phyloP scores from a whole-genome alignment of 257 asterid genomes.

The Dorcoceras hygrometricum region DNA sequence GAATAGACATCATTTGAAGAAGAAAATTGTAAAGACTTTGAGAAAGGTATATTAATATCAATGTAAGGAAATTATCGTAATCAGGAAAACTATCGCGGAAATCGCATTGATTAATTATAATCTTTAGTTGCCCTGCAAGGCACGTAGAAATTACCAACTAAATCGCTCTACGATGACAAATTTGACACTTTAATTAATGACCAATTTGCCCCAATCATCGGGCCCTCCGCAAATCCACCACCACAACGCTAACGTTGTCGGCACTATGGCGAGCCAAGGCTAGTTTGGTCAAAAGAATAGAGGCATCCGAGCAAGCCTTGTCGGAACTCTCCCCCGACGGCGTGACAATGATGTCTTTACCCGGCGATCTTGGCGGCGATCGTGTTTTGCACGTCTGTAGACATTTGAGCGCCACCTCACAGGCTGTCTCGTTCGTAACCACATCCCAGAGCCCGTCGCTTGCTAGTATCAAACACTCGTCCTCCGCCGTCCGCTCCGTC shows the following conservation, averaged over 20 bases:
- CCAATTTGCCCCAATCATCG: not conserved
- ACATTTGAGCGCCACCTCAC: conserved; percentile 92
- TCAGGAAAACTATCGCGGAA: too few species aligned
- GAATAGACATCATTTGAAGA: too few species aligned
- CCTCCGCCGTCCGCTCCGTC: conserved; percentile 55
- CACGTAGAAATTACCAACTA: too few species aligned
- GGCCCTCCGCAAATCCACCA: conserved; percentile 63
- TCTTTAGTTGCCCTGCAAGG: too few species aligned
- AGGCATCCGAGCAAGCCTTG: conserved; percentile 86
- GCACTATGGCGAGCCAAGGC: conserved; percentile 85
- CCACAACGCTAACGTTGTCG: conserved; percentile 86
- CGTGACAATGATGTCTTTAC: conserved; percentile 34
- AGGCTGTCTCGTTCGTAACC: conserved; percentile 84
- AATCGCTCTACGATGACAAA: not conserved
- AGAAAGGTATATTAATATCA: too few species aligned
- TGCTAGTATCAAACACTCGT: conserved; percentile 76
- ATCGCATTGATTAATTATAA: too few species aligned
- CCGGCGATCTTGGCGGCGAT: conserved; percentile 55
- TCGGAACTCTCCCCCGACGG: conserved; percentile 66
- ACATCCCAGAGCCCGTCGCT: conserved; percentile 98
- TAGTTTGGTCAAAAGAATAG: conserved; percentile 80
- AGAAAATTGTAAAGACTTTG: too few species aligned
- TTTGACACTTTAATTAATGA: not conserved
- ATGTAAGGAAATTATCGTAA: too few species aligned
- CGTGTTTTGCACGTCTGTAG: conserved; percentile 47